Base-by-base conservation (phyloP, 805 yeast species). In the Kockiozyma suomiensis region DNA sequence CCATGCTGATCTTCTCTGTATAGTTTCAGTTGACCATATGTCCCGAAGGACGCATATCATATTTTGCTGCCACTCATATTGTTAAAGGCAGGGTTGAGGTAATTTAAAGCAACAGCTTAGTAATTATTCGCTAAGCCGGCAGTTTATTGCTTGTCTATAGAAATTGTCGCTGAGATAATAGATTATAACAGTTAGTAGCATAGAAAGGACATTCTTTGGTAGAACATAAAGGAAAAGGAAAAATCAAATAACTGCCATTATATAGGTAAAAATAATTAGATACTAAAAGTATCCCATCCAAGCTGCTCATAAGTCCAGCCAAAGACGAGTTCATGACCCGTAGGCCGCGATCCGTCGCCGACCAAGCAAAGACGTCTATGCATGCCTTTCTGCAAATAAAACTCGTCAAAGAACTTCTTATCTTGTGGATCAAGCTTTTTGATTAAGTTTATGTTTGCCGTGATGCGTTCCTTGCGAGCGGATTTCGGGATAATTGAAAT, bases 1-100 rank as follows among this genome's bases (percentile, higher is more conserved):
- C 97, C 96, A 96, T 94, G 98, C 98, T 93, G 92, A 93, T 94
- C 98, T 93, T 93, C 99, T 93, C 98, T 93, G 99, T 93, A 93
- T 93, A 91, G 96, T 87, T 93, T 92, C 97, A 87, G 87, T 93
- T 93, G 97, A 93, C 97, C 93, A 90, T 87, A 85, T 86, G 93
- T 85, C 91, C 89, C 86, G 83, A 79, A 81, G 86, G 85, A 72
- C 78, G 23, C 1, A 30, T 21, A 7, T 7, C 12, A 21, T 10
- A 13, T 15, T 7, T 1, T 3, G n/a, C 12, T 1, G 33, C 25
- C 1, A 13, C 10, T 28, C 37, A 17, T 15, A 28, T 46, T 15
- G 17, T 17, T 8, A 45, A 25, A 1, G 10, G n/a, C 3, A 45
- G 35, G 49, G 35, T 45, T 45, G n/a, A 19, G 49, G 49, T 10